These are phyloP conservation scores for Penicillium turbatum DNA, from an alignment of 495 filamentous ascomycete species.

Conservation along the genomic window DNA sequence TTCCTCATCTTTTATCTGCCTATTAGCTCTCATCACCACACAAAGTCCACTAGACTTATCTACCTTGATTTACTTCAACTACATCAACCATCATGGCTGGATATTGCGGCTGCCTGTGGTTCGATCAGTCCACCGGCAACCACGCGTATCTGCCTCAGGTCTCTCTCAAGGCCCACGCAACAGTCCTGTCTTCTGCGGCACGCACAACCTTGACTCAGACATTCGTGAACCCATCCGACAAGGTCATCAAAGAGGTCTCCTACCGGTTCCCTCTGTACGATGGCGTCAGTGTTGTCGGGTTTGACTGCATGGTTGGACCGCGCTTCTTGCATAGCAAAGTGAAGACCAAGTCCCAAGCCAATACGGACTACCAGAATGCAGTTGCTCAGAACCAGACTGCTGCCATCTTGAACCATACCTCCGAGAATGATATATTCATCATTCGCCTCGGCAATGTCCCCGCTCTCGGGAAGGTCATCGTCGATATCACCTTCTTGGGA, in stretches of 20 bases:
- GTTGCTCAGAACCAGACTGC: constrained; percentile 5
- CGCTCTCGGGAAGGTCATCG: constrained; percentile 5
- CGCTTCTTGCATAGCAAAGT: constrained; percentile 15
- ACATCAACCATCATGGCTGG: not conserved
- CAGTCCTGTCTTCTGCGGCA: constrained; percentile 12
- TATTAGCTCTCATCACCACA: too few relatives aligned
- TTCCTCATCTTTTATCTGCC: too few relatives aligned
- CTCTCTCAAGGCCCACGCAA: constrained; percentile 17
- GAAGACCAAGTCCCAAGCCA: constrained; percentile 18
- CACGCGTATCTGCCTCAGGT: constrained; percentile 15
- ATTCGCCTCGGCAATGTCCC: constrained; percentile 19
- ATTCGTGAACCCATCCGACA: constrained; percentile 10
- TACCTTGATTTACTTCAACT: not conserved
- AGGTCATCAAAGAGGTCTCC: constrained; percentile 5
- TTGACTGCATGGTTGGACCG: constrained; percentile 12
- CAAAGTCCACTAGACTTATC: not conserved
- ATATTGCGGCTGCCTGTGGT: constrained; percentile 2
- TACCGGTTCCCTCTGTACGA: constrained; percentile 21
- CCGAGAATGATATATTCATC: constrained; percentile 10
- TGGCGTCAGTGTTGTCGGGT: constrained; percentile 17
- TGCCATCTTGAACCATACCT: constrained; percentile 15
- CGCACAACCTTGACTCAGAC: constrained; percentile 15
- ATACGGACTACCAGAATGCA: constrained; percentile 12
- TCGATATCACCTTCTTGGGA: constrained; percentile 17
- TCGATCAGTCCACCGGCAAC: not conserved